Percentiles rank a stretch among this genome's conserved stretches.
Conservation (phyloP, 2,329 filamentous ascomycete genomes). For the Xenoacremonium recifei region DNA sequence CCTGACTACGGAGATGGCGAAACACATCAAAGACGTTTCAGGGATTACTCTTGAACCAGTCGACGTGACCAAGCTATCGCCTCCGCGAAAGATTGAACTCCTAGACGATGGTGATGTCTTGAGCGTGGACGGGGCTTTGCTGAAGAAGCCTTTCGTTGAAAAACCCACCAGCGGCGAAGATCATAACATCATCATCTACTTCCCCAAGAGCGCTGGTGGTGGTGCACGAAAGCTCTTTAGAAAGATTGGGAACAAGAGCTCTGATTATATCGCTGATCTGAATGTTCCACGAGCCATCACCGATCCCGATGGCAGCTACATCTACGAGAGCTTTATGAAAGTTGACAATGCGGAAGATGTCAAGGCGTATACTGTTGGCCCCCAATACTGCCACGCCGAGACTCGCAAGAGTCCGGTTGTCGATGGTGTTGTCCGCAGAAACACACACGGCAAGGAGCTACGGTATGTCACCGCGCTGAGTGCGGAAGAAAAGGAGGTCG, state of each 20-base stretch:
- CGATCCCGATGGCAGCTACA: conserved; percentile 79
- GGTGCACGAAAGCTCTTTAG: conserved; percentile 90
- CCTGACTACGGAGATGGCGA: conserved; percentile 74
- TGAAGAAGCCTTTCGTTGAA: conserved; percentile 95
- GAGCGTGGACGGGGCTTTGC: conserved; percentile 76
- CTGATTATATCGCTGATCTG: conserved; percentile 82
- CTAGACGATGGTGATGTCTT: conserved; percentile 89
- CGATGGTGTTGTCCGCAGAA: conserved; percentile 90
- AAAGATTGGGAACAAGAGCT: conserved; percentile 99
- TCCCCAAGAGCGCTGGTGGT: conserved; percentile 80
- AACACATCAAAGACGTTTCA: conserved; percentile 76
- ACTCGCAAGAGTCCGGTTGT: conserved; percentile 97
- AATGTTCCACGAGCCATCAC: conserved; percentile 76
- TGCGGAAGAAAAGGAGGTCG: conserved; percentile 79
- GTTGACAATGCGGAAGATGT: conserved; percentile 98
- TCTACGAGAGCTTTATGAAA: conserved; percentile 96
- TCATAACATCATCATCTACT: conserved; percentile 98
- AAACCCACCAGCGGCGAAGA: conserved; percentile 98
- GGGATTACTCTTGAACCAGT: conserved; percentile 73
- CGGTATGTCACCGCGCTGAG: conserved; percentile 88
- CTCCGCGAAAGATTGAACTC: conserved; percentile 74
- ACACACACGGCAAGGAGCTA: conserved; percentile 95
- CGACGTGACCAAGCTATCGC: conserved; percentile 59
- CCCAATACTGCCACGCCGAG: conserved; percentile 91
- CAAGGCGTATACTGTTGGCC: conserved; percentile 96